Conservation (phyloP, 2,329 filamentous ascomycete species). For the Beauveria australis region DNA sequence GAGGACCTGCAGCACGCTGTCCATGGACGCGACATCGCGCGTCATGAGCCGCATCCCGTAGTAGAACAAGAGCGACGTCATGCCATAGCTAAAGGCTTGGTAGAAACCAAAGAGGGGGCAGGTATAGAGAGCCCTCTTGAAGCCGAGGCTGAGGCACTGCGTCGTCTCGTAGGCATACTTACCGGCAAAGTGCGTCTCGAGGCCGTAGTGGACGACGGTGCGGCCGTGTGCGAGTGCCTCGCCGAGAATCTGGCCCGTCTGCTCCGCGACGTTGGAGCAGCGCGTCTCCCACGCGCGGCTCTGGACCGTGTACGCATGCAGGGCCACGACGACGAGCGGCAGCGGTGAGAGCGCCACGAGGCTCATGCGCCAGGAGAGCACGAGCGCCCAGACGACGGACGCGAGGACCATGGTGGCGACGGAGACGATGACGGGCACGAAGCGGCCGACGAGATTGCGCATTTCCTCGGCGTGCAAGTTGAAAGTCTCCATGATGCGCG, state of each 20-base stretch:
- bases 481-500: slow-evolving; percentile 59
- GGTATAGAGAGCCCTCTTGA: slow-evolving; percentile 56
- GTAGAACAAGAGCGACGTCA: slow-evolving; percentile 75
- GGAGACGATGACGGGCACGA: slow-evolving; percentile 61
- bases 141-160: slow-evolving; percentile 50
- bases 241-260: slow-evolving; percentile 48
- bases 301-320: slow-evolving; percentile 55
- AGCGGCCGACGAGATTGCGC: slow-evolving; percentile 71
- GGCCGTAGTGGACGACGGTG: slow-evolving; percentile 64
- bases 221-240: slow-evolving; percentile 75
- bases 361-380: slow-evolving; percentile 71
- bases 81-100: slow-evolving; percentile 62
- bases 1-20: slow-evolving; percentile 63
- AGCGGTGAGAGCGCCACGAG: slow-evolving; percentile 63
- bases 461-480: slow-evolving; percentile 83
- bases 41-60: slow-evolving; percentile 63
- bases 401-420: slow-evolving; percentile 58
- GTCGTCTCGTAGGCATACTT: slow-evolving; percentile 51
- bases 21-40: slow-evolving; percentile 36
- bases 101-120: slow-evolving; percentile 72
- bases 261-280: slow-evolving; percentile 55
- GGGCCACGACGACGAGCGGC: slow-evolving; percentile 59
- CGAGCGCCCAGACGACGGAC: slow-evolving; percentile 67
- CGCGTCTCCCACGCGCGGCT: slow-evolving; percentile 64
- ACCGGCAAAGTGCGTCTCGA: slow-evolving; percentile 62